These are phyloP conservation scores for Solanum gandarillasii DNA, from an alignment of 257 asterid genomes.

Conservation along the genomic window DNA sequence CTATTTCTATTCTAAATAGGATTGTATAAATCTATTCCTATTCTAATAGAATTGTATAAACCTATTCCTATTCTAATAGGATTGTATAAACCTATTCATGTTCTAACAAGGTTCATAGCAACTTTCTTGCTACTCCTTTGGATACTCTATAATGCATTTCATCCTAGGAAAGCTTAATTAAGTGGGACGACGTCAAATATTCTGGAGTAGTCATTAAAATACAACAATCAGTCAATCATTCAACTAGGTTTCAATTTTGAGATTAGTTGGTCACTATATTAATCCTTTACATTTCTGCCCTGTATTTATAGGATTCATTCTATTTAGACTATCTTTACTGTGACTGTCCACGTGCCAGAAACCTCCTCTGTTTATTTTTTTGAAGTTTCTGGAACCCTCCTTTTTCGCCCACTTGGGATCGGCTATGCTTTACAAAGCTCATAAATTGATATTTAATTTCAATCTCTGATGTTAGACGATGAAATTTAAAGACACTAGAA, in stretches of 20 bases:
- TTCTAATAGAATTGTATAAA: no score
- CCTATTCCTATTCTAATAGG: no score
- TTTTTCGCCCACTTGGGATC: background rate
- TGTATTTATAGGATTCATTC: background rate
- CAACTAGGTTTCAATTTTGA: background rate
- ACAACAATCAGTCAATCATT: background rate
- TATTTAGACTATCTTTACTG: background rate
- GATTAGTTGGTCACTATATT: background rate
- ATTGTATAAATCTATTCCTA: no score
- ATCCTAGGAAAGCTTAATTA: background rate
- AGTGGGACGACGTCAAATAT: background rate
- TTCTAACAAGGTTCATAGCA: background rate
- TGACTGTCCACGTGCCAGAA: background rate
- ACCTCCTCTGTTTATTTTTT: background rate
- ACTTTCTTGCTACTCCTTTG: background rate
- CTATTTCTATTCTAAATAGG: no score
- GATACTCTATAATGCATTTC: background rate
- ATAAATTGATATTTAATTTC: background rate
- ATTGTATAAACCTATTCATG: no score
- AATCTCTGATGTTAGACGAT: background rate
- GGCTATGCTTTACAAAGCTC: background rate
- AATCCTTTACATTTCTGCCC: background rate
- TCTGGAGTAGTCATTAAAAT: background rate
- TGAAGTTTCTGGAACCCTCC: background rate
- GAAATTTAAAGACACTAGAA: background rate